Base-by-base conservation (phyloP, 1,139 yeast genomes). In the Pichia sp. region DNA sequence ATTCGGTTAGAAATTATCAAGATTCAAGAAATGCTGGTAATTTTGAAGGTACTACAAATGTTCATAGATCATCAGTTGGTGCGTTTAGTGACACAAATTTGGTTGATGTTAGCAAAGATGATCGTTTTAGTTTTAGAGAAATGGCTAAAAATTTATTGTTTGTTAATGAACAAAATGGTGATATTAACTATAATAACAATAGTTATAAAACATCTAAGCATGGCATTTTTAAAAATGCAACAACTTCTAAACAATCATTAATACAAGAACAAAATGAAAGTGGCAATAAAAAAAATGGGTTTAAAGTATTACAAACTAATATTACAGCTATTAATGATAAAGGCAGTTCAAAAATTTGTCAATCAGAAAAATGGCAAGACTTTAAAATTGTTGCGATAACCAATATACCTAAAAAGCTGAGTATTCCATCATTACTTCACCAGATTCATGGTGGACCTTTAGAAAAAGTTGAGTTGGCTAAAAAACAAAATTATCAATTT, bases 371-470 rank as follows among this genome's bases (percentile, higher is more conserved):
- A 25, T 48, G 46, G 49, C 59, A 2, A 51, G 60, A 29, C 51
- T 48, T 46, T 33, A 48, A 33, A 27, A 49, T 68, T 30, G 60
- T 75, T 16, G 63, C 68, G 31, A 59, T 77, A 10, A 64, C 65
- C 9, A 68, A 70, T 42, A 66, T 79, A 19, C 76, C 79, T 0
- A 57, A 59, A 0, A 60, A 64, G 31, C 70, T 74, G 7, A 83
- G 87, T 9, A 58, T 82, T 7, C 73, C 72, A 31, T 71, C 80
- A 38, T 66, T 86, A 14, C 60, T 87, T 19, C 67, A 81, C 1
- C 87, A 83, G 57, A 72, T 86, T 0, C 71, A 76, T 60, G 95
- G 96, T 0, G 96, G 96, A 0, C 89, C 93, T 0, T 68, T 87
- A 46, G 90, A 85, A 58, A 75, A 74, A 56, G 64, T 84, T 31